Base-by-base conservation (phyloP, 202 grass and related monocot species). In the Schoenoplectus triqueter region DNA sequence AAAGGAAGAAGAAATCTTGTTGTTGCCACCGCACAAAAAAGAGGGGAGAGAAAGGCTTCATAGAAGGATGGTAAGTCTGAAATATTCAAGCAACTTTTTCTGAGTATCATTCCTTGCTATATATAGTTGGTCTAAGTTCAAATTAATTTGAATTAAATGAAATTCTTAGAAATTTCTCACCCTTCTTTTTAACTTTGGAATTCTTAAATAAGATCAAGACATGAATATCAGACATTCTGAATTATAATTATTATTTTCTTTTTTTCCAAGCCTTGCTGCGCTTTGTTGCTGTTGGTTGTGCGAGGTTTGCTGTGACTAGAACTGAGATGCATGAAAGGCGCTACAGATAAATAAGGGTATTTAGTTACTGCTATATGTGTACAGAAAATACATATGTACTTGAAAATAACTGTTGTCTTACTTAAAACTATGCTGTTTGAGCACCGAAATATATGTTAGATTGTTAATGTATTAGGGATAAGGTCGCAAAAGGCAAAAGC, bases 201-300 rank as follows among this genome's bases (percentile, higher is more conserved):
- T 18, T 62, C 18, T 55, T 2, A 55, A 10, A 62, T 18, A 62
- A 6, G n/a, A 62, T 18, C 1, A 62, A 15, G 19, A n/a, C 52
- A 55, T 55, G 8, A 55, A 55, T 2, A 55, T 55, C 65, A 40
- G 0, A 40, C 13, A 68, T 68, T 19, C 69, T 73, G 15, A 73
- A 1, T n/a, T 44, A n/a, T 73, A 5, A 51, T 55, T 5, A 39
- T 55, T 15, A n/a, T 67, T 18, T 40, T 17, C 14, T 54, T 67
- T 15, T 31, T 61, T 75, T 91, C 42, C 88, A 94, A 97, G 94
- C 39, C 84, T 97, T 18, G 90, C 94, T 31, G 92, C 94, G 4
- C 87, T 97, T 14, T 97, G 94, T 82, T 97, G 94, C 88, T 97
- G 94, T 86, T 97, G 94, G 94, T 84, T 97, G 69, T 97, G 92